Evolutionary conservation across 352 stramenopile genomes (phyloP).

Genomic region (Globisporangium iwayamae): DNA sequence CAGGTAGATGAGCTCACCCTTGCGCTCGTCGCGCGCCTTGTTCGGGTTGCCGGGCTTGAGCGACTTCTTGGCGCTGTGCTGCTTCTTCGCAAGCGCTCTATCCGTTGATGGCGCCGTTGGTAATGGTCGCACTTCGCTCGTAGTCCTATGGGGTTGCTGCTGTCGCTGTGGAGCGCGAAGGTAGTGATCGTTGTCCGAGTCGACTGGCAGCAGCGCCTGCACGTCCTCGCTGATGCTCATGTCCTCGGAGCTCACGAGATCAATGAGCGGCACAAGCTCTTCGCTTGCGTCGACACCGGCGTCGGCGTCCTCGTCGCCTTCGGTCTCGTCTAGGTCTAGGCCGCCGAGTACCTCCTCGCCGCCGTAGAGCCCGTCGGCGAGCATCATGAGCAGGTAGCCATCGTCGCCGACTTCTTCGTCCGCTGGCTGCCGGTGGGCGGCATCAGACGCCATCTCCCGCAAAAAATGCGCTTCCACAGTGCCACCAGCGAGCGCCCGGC

Average conservation of each 20-base stretch:
- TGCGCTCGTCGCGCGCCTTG: slow-evolving; percentile 21
- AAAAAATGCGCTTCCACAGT: neutral
- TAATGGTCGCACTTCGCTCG: neutral
- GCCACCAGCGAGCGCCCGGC: neutral
- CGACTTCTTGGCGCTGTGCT: slow-evolving; percentile 23
- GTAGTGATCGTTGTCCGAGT: neutral
- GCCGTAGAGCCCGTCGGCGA: neutral
- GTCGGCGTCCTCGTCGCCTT: neutral
- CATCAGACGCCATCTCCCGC: neutral
- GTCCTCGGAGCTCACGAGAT: slow-evolving; percentile 9
- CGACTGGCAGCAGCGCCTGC: neutral
- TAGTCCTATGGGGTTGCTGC: neutral
- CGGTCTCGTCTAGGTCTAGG: neutral
- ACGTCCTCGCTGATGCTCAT: neutral
- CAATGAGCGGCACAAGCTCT: neutral
- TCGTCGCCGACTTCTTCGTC: neutral
- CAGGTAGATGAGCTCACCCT: slow-evolving; percentile 17
- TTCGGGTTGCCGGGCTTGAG: slow-evolving; percentile 21
- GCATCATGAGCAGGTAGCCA: neutral
- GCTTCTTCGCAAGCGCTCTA: neutral
- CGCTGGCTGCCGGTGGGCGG: neutral
- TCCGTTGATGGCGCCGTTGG: neutral
- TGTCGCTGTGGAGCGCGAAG: neutral
- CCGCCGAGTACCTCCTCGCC: neutral
- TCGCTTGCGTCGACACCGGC: neutral